Evolutionary conservation across 305 asterid species (phyloP).

Genomic region (Nicotiana rustica): DNA sequence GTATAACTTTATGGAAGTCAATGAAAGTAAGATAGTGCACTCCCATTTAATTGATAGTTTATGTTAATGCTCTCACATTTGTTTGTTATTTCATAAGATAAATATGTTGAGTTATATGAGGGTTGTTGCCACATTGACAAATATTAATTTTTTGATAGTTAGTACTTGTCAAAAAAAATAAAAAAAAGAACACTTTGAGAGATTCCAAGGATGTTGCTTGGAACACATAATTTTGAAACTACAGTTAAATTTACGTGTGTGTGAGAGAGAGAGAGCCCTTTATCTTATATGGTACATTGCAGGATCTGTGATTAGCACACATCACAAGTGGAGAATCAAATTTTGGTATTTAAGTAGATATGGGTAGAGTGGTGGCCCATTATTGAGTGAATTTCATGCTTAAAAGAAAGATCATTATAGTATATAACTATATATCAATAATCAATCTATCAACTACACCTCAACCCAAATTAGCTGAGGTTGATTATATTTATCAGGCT

Average conservation of each 20-base stretch:
- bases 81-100: constrained; percentile 17
- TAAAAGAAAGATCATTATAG: background rate
- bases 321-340: background rate
- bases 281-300: background rate
- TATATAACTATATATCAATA: background rate
- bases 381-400: background rate
- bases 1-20: background rate
- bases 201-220: constrained; percentile 11
- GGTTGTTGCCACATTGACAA: constrained; percentile 12
- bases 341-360: constrained; percentile 14
- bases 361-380: background rate
- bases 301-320: background rate
- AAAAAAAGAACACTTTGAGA: background rate
- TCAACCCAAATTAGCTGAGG: background rate
- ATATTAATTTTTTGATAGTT: background rate
- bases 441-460: background rate
- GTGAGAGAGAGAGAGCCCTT: background rate
- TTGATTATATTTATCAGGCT: background rate
- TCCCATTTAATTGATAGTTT: background rate
- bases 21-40: background rate
- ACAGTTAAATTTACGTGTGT: background rate
- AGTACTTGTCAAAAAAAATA: background rate
- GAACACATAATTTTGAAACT: background rate
- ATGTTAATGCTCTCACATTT: background rate
- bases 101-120: background rate